Conservation (phyloP, 179 eudicot genomes). For the Heliamphora pulchella region DNA sequence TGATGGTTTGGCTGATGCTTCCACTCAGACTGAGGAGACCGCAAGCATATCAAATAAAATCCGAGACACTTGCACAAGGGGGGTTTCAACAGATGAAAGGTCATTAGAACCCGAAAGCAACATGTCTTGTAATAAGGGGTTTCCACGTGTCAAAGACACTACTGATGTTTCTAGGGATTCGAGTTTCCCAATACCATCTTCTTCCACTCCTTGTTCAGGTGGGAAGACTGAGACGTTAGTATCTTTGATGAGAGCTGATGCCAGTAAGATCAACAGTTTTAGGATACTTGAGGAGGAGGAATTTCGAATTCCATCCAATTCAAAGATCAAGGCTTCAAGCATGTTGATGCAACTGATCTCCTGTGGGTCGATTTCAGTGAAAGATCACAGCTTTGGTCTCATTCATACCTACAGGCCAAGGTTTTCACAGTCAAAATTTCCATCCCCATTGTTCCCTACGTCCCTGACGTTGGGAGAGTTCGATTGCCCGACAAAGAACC, state of each 20-base stretch:
- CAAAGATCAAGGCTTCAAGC: constrained; percentile 62
- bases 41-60: constrained; percentile 26
- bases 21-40: constrained; percentile 83
- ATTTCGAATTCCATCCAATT: constrained; percentile 33
- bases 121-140: constrained; percentile 24
- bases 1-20: constrained; percentile 72
- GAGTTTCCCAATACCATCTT: constrained; percentile 48
- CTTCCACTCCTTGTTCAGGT: constrained; percentile 56
- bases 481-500: constrained; percentile 63
- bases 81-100: constrained; percentile 76
- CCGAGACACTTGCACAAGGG: constrained; percentile 58
- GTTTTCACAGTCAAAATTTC: constrained; percentile 59
- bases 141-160: constrained; percentile 24
- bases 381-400: constrained; percentile 79
- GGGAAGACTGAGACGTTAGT: constrained; percentile 75
- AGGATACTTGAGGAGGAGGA: constrained; percentile 55
- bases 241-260: constrained; percentile 78
- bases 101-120: constrained; percentile 32
- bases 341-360: constrained; percentile 83
- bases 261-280: constrained; percentile 60
- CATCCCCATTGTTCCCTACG: constrained; percentile 71
- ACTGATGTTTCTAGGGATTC: constrained; percentile 29
- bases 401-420: constrained; percentile 67
- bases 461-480: constrained; percentile 76
- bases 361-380: constrained; percentile 83